These are phyloP conservation scores for Geoglossum glabrum DNA, from an alignment of 495 filamentous ascomycete genomes.

Conservation along the genomic window DNA sequence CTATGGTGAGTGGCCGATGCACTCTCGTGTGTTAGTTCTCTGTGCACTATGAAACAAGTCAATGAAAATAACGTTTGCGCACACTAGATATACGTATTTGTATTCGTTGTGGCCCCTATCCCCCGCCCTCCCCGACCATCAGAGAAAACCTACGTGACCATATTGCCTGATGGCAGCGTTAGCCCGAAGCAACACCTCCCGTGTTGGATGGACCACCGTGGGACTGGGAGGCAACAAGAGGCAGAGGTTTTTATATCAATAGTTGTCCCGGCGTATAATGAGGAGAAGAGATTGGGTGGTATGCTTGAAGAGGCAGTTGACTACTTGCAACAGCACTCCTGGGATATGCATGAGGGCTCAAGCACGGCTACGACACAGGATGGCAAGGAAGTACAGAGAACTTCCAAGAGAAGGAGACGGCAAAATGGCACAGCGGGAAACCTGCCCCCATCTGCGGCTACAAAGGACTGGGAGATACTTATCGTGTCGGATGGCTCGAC, in stretches of 20 bases:
- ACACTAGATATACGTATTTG: conserved; percentile 42
- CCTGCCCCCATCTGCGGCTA: neutral
- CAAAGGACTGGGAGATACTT: conserved; percentile 79
- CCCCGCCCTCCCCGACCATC: conserved; percentile 55
- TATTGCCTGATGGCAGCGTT: conserved; percentile 39
- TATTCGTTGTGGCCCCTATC: conserved; percentile 58
- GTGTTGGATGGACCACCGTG: conserved; percentile 61
- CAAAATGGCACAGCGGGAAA: conserved; percentile 1
- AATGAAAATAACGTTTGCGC: neutral
- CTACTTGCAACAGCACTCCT: conserved; percentile 38
- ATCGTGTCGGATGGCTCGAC: conserved; percentile 83
- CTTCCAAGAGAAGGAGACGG: conserved; percentile 4
- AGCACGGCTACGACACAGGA: neutral
- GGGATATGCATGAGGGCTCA: neutral
- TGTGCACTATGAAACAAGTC: neutral
- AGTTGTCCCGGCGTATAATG: conserved; percentile 91
- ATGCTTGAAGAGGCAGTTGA: conserved; percentile 84
- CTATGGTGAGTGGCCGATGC: neutral
- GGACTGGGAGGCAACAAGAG: conserved; percentile 27
- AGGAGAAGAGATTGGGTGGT: conserved; percentile 55
- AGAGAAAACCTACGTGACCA: conserved; percentile 72
- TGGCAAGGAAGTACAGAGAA: neutral
- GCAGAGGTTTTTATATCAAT: conserved; percentile 58
- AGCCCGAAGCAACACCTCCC: conserved; percentile 44
- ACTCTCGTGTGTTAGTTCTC: neutral